Percentiles rank a stretch among this genome's conserved stretches.
These are phyloP conservation scores for Maudiozyma bulderi DNA, from an alignment of 805 yeast genomes.

Conservation along the genomic window DNA sequence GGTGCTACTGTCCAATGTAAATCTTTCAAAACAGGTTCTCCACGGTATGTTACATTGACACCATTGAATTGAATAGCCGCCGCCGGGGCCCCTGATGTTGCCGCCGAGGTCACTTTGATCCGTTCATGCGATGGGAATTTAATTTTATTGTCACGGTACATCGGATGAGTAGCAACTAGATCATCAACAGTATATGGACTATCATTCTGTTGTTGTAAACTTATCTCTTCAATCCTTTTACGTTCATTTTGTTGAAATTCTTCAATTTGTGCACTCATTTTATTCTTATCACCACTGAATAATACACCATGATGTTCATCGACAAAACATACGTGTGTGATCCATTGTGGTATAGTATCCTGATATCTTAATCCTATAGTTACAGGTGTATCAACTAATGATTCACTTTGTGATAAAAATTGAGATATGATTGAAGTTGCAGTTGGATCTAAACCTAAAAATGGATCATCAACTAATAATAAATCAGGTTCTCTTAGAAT, in stretches of 20 bases:
- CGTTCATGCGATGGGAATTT: conserved; percentile 4
- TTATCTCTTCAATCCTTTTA: neutral
- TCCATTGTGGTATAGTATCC: conserved; percentile 73
- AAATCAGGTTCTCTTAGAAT: conserved; percentile 55
- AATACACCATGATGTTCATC: conserved; percentile 42
- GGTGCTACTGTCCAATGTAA: conserved; percentile 55
- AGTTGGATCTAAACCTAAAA: conserved; percentile 76
- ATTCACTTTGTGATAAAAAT: conserved; percentile 15
- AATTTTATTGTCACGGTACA: conserved; percentile 8
- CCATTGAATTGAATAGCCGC: conserved; percentile 42
- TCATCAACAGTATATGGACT: conserved; percentile 11
- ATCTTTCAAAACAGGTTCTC: conserved; percentile 46
- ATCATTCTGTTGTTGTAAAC: neutral
- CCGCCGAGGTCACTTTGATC: conserved; percentile 16
- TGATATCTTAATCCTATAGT: conserved; percentile 72
- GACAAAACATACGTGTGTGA: conserved; percentile 59
- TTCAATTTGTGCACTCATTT: conserved; percentile 18
- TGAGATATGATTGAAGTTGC: conserved; percentile 53
- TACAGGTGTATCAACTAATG: conserved; percentile 30
- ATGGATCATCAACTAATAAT: conserved; percentile 81
- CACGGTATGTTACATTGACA: conserved; percentile 59
- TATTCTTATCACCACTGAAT: conserved; percentile 36
- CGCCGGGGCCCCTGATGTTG: neutral
- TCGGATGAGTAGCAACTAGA: conserved; percentile 17
- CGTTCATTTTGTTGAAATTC: conserved; percentile 13